Percentiles rank a stretch among this genome's conserved stretches.
phyloP scores from a whole-genome alignment of 2,329 filamentous ascomycete genomes.

The Chaetoscypha palmicola region DNA sequence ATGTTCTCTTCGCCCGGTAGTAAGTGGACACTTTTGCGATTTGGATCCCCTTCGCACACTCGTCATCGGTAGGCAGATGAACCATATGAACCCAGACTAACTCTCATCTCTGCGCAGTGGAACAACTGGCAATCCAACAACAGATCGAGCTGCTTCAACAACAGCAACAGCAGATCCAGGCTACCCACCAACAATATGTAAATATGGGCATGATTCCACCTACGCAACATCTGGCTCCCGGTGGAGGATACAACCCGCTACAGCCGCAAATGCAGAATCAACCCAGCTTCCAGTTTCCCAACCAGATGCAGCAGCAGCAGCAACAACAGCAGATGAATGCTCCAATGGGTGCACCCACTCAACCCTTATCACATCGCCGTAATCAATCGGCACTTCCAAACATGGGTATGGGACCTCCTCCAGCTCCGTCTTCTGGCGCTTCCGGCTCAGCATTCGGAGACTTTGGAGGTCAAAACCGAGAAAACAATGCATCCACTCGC shows the following conservation, averaged over 20 bases:
- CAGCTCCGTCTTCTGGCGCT: constrained; percentile 82
- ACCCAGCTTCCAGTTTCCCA: constrained; percentile 83
- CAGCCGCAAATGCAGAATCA: constrained; percentile 76
- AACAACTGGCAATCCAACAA: constrained; percentile 95
- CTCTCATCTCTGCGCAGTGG: constrained; percentile 52
- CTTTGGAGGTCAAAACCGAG: constrained; percentile 53
- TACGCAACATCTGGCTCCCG: constrained; percentile 69
- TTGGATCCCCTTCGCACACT: constrained; percentile 2
- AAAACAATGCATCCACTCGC: constrained; percentile 61
- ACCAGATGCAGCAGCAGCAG: constrained; percentile 55
- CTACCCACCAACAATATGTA: constrained; percentile 93
- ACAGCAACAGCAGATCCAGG: constrained; percentile 95
- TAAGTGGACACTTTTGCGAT: constrained; percentile 38
- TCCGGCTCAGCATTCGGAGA: constrained; percentile 74
- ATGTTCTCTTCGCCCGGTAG: constrained; percentile 58
- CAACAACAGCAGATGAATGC: constrained; percentile 66
- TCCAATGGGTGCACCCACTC: constrained; percentile 67
- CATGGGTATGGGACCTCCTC: constrained; percentile 81
- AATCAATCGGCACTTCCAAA: constrained; percentile 96
- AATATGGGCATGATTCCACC: constrained; percentile 93
- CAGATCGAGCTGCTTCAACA: constrained; percentile 96
- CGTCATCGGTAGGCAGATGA: constrained; percentile 22
- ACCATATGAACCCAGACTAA: constrained; percentile 13
- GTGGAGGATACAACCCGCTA: constrained; percentile 63
- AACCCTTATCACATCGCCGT: constrained; percentile 83